Evolutionary conservation across 495 filamentous ascomycete species (phyloP).

Genomic region (Penicillium cataractarum): DNA sequence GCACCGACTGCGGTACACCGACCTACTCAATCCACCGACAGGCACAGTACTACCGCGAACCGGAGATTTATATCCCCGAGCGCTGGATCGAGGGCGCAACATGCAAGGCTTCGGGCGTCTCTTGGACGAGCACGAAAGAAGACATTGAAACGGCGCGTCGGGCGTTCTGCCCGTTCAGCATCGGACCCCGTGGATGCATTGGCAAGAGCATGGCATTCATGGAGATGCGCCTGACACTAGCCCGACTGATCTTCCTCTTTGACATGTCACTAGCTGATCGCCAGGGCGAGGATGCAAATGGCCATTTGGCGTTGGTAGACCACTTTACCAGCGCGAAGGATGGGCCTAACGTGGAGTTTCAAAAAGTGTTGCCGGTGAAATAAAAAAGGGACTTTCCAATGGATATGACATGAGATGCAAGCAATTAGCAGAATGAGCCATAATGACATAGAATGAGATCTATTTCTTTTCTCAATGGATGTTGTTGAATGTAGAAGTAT

Average conservation of each 20-base stretch:
- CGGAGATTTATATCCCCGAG: slow-evolving; percentile 53
- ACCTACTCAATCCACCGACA: slow-evolving; percentile 62
- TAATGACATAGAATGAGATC: slow-evolving; percentile 2
- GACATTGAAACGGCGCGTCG: slow-evolving; percentile 43
- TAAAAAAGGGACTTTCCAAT: neutral
- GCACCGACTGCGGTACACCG: slow-evolving; percentile 55
- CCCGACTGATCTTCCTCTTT: slow-evolving; percentile 52
- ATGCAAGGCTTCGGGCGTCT: slow-evolving; percentile 22
- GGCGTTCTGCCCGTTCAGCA: slow-evolving; percentile 60
- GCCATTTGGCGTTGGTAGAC: slow-evolving; percentile 50
- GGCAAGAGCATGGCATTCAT: slow-evolving; percentile 61
- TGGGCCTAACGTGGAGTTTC: slow-evolving; percentile 49
- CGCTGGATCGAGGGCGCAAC: slow-evolving; percentile 56
- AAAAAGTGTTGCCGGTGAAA: slow-evolving; percentile 21
- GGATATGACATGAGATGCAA: neutral
- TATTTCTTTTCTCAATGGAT: neutral
- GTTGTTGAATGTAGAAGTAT: neutral
- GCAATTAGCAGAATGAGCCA: slow-evolving; percentile 3
- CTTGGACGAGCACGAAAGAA: slow-evolving; percentile 41
- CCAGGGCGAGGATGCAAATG: slow-evolving; percentile 42
- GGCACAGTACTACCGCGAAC: slow-evolving; percentile 54
- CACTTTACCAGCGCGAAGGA: slow-evolving; percentile 52
- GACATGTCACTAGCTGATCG: slow-evolving; percentile 48
- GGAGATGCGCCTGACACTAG: slow-evolving; percentile 56
- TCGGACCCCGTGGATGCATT: slow-evolving; percentile 60